Evolutionary conservation across 108 stramenopile species (phyloP).

Genomic region (Thalassiosira profunda): DNA sequence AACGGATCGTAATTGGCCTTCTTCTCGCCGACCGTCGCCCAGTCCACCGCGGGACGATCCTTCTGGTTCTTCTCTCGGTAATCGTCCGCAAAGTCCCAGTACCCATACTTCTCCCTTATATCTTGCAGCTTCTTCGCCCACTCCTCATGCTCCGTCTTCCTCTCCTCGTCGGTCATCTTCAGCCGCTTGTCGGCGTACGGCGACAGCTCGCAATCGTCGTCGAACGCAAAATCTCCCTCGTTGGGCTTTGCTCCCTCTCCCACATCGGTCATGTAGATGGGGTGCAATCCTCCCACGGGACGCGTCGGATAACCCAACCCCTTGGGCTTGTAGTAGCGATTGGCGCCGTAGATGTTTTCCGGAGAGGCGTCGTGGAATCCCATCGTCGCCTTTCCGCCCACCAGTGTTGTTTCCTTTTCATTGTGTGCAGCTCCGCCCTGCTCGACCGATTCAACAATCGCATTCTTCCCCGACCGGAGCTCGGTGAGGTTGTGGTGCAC

Average conservation of each 20-base stretch:
- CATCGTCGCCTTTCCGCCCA: neutral
- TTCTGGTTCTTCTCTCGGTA: neutral
- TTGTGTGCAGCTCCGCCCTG: too few relatives aligned
- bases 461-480: too few relatives aligned
- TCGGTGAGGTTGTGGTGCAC: too few relatives aligned
- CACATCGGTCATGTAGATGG: conserved; percentile 18
- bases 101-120: conserved; percentile 26
- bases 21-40: conserved; percentile 1
- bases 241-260: neutral
- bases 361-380: conserved; percentile 33
- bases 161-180: conserved; percentile 21
- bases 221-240: neutral
- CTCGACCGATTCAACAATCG: too few relatives aligned
- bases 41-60: conserved; percentile 25
- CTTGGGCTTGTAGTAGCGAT: conserved; percentile 29
- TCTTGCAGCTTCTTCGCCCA: conserved; percentile 12
- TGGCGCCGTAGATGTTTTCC: conserved; percentile 13
- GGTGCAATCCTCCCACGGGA: conserved; percentile 32
- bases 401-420: neutral
- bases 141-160: conserved; percentile 4
- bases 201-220: conserved; percentile 22
- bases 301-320: conserved; percentile 32
- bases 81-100: conserved; percentile 32
- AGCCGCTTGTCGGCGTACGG: conserved; percentile 39
- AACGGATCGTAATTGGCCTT: conserved; percentile 14